Percentiles rank a stretch among this genome's conserved stretches.
Evolutionary conservation across 495 filamentous ascomycete species (phyloP).

Genomic region (Corynascus novoguineensis): DNA sequence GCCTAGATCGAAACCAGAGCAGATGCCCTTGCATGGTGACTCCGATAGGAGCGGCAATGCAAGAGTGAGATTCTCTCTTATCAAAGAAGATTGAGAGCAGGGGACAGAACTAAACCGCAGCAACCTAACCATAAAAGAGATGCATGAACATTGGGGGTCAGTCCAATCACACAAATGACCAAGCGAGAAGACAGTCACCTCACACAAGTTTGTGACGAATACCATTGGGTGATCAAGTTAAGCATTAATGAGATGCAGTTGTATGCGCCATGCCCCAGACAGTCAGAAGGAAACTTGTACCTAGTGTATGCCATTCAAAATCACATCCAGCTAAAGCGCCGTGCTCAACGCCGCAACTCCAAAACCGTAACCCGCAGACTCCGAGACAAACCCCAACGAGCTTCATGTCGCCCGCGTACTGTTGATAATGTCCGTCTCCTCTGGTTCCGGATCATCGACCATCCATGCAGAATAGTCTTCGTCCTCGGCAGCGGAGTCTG

Average conservation of each 20-base stretch:
- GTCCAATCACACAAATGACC: no score
- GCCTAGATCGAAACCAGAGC: no score
- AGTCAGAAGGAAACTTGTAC: not conserved
- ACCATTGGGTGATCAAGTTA: not conserved
- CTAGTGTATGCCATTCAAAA: not conserved
- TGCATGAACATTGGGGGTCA: no score
- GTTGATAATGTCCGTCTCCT: conserved; percentile 4
- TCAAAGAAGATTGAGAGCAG: no score
- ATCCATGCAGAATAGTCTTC: conserved; percentile 37
- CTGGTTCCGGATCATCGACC: conserved; percentile 20
- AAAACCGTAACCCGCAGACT: conserved; percentile 1
- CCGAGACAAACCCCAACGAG: not conserved
- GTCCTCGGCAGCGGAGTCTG: conserved; percentile 7
- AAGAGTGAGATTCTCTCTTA: no score
- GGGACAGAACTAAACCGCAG: no score
- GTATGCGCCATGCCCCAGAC: not conserved
- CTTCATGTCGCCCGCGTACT: not conserved
- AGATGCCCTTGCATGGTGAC: no score
- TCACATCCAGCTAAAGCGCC: conserved; percentile 11
- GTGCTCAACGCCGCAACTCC: not conserved
- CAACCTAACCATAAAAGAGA: no score
- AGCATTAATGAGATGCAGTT: not conserved
- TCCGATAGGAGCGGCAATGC: no score
- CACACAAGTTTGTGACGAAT: not conserved
- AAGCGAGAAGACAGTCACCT: not conserved